Base-by-base conservation (phyloP, 257 asterid species). In the Paulownia fortunei region DNA sequence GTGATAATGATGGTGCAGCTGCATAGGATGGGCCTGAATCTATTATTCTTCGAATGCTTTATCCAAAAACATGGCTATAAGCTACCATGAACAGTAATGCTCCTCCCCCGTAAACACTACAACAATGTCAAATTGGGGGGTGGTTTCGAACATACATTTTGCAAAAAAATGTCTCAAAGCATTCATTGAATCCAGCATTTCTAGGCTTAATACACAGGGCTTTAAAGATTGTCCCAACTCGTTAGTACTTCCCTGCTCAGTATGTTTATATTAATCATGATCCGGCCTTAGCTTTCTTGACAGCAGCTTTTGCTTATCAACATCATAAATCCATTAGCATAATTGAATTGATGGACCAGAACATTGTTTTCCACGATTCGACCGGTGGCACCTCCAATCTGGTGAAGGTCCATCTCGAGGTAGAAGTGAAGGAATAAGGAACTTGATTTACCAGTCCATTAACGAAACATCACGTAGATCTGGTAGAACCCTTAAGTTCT, bases 1-100 rank as follows among this genome's bases (percentile, higher is more conserved):
- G 74, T 58, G 21, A 58, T 80, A 44, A 55, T 60, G 77, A 80
- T 74, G 2, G 52, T 49, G 39, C 62, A 66, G 32, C 47, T n/a
- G 54, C 19, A 54, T 51, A 62, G 19, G 47, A 73, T 65, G 80
- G 59, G 23, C 72, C 76, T 59, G 36, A 63, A 23, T 4, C 66
- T 30, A 41, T 49, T 56, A 60, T 65, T 44, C 69, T 56, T 34
- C 68, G 47, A 56, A 69, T 54, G 41, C 55, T 64, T 41, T n/a
- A 54, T 69, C 19, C 23, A 46, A 61, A 51, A 42, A 56, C 8
- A 78, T 21, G 32, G 30, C 36, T 30, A 41, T 4, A 23, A 10
- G 24, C 41, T 37, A 36, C 55, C 19, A 44, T 60, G 21, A 13
- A 59, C 1, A 30, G 18, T 46, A 30, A 61, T 61, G 26, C 46